Evolutionary conservation across 176 grass and related monocot species (phyloP).

Genomic region (Dendrocalamus sinicus): DNA sequence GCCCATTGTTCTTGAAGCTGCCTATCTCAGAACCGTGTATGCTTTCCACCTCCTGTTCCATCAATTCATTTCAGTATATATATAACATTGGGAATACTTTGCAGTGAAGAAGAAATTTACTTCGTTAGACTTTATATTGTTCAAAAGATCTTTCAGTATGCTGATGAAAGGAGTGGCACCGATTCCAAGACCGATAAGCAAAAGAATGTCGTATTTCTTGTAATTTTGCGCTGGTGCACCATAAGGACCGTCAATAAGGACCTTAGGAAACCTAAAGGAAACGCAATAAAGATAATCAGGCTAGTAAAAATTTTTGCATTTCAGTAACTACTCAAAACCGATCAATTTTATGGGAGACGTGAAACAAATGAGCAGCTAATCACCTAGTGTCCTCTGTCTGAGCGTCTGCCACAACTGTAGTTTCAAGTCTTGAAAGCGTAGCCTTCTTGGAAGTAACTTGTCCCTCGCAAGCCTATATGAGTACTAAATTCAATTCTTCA

Average conservation of each 20-base stretch:
- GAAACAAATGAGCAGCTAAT: conserved; percentile 11
- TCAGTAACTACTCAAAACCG: neutral
- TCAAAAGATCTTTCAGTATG: conserved; percentile 93
- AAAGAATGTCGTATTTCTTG: conserved; percentile 98
- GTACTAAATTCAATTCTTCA: conserved; percentile 30
- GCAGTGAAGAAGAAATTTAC: conserved; percentile 51
- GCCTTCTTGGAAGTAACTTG: conserved; percentile 97
- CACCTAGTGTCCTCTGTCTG: conserved; percentile 78
- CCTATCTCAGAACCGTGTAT: conserved; percentile 65
- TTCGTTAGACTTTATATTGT: conserved; percentile 76
- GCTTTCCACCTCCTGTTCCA: conserved; percentile 63
- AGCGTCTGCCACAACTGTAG: conserved; percentile 85
- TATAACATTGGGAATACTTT: neutral
- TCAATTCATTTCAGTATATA: conserved; percentile 32
- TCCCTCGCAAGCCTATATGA: conserved; percentile 66
- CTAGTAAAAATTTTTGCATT: conserved; percentile 22
- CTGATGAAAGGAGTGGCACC: conserved; percentile 99
- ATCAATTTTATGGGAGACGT: conserved; percentile 18
- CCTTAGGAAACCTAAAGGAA: conserved; percentile 75
- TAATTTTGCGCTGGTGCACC: conserved; percentile 99
- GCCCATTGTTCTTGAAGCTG: conserved; percentile 69
- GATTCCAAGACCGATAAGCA: conserved; percentile 93
- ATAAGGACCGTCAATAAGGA: conserved; percentile 88
- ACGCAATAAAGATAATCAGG: neutral
- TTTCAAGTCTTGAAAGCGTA: conserved; percentile 87